Percentiles rank a stretch among this genome's conserved stretches.
phyloP scores from a whole-genome alignment of 1,284 basidiomycete genomes.

The Cystobasidiaceae sp. region DNA sequence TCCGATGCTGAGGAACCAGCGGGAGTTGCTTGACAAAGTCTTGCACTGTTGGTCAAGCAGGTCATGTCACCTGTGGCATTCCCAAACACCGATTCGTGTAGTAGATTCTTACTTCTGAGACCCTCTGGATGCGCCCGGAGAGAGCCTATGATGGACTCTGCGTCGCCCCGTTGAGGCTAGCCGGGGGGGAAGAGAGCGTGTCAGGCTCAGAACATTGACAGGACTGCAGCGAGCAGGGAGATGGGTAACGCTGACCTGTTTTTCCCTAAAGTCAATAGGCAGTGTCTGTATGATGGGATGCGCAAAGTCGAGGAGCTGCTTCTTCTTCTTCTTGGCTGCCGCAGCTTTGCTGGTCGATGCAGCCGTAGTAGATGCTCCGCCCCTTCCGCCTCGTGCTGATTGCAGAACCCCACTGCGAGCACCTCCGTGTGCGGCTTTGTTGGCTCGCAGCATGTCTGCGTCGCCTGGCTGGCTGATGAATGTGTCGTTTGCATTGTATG shows the following conservation, averaged over 20 bases:
- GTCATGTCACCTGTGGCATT: background rate
- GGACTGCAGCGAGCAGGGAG: background rate
- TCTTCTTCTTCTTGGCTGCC: constrained; percentile 34
- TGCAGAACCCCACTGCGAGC: background rate
- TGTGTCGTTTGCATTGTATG: background rate
- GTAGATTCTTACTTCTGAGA: constrained; percentile 26
- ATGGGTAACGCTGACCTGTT: constrained; percentile 28
- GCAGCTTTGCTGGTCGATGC: constrained; percentile 6
- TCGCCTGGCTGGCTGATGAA: background rate
- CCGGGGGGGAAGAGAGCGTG: background rate
- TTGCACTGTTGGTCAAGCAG: constrained; percentile 1
- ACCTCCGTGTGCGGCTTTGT: no score
- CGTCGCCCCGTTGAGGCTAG: constrained; percentile 34
- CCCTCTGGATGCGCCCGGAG: constrained; percentile 32
- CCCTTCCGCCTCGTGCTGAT: background rate
- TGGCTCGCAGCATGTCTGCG: background rate
- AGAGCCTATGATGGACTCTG: constrained; percentile 34
- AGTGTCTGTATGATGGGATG: constrained; percentile 37
- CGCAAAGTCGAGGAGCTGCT: constrained; percentile 37
- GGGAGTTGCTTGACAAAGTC: constrained; percentile 28
- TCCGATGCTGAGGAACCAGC: constrained; percentile 25
- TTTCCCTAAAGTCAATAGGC: constrained; percentile 40
- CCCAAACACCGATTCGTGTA: background rate
- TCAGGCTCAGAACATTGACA: background rate
- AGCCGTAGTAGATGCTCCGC: constrained; percentile 17